Conservation (phyloP, 192 early-diverging fungal species). For the Rhizoclosmatium sp. region DNA sequence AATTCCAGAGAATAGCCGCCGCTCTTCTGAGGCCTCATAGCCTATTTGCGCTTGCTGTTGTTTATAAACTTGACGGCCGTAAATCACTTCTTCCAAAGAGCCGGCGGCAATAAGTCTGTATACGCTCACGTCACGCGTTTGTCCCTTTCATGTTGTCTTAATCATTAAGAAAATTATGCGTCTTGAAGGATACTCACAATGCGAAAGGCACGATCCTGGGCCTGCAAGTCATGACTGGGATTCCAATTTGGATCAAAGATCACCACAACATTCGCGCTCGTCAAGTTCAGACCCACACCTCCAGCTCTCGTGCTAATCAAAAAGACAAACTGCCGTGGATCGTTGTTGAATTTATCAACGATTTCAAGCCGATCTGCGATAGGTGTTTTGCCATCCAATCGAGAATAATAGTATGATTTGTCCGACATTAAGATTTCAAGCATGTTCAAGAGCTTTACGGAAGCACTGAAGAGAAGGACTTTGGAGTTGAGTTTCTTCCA, state of each 20-base stretch:
- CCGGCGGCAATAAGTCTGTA: background rate
- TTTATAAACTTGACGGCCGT: constrained; percentile 62
- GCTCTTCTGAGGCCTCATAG: background rate
- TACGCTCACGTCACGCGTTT: background rate
- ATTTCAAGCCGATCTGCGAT: constrained; percentile 22
- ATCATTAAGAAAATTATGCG: background rate
- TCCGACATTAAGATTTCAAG: constrained; percentile 3
- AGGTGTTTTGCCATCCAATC: constrained; percentile 44
- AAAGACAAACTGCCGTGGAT: constrained; percentile 59
- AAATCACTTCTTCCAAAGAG: constrained; percentile 8
- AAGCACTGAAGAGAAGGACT: background rate
- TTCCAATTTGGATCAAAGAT: constrained; percentile 29
- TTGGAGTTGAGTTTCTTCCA: constrained; percentile 10
- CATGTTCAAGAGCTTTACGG: constrained; percentile 2
- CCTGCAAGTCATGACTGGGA: constrained; percentile 4
- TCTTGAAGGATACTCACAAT: background rate
- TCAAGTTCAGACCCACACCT: constrained; percentile 84
- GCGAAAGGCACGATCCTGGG: constrained; percentile 5
- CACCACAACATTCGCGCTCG: constrained; percentile 74
- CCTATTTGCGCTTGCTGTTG: constrained; percentile 35
- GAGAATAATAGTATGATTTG: constrained; percentile 6
- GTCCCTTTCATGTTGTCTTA: background rate
- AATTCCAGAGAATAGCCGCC: constrained; percentile 47
- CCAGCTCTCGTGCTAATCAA: constrained; percentile 81
- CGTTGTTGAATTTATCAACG: constrained; percentile 23